Evolutionary conservation across 306 rosid genomes (phyloP), one percentile per base, ranked within the genome.

Genomic region (Ochetophila trinervis): DNA sequence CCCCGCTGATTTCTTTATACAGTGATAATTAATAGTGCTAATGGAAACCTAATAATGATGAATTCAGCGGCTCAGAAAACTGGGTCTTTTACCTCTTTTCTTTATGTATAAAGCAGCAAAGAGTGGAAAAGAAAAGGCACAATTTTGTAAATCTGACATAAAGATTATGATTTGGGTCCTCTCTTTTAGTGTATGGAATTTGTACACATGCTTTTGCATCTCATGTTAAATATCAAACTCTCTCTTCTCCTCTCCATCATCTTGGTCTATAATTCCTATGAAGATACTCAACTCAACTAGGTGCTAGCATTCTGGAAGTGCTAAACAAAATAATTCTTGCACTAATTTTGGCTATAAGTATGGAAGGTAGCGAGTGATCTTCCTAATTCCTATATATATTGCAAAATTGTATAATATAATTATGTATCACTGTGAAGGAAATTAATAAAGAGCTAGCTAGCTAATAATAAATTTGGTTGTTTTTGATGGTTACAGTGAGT

Each of bases 31-130:
- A 81, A 62, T 80, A 91, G 90, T 76, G 83, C 77, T 78, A 91
- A 80, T 70, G 68, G 71, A 66, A 67, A 67, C 79, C 69, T 12
- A 45, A 87, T 66, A 81, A 92, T 89, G 84, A 92, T 89, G 93
- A 82, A 82, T 73, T 64, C 64, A 49, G 89, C 98, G 83, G 88
- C 86, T 88, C 79, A 52, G 47, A 65, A 49, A 67, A 78, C 71
- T 76, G 23, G 56, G 63, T 66, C 5, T 60, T 75, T 75, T 76
- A 35, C 72, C 66, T 65, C 78, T 83, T 76, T 79, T 66, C 79
- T 84, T 76, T 79, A 68, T 76, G 70, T 71, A 79, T 75, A 78
- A 74, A 76, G 82, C 84, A 83, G 63, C 45, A 56, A 42, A 79
- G 60, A 74, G 85, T 84, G 93, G 85, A 76, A 79, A 82, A 73